These are phyloP conservation scores for Sarocladium brachiariae DNA, from an alignment of 2,329 filamentous ascomycete genomes.

Conservation along the genomic window DNA sequence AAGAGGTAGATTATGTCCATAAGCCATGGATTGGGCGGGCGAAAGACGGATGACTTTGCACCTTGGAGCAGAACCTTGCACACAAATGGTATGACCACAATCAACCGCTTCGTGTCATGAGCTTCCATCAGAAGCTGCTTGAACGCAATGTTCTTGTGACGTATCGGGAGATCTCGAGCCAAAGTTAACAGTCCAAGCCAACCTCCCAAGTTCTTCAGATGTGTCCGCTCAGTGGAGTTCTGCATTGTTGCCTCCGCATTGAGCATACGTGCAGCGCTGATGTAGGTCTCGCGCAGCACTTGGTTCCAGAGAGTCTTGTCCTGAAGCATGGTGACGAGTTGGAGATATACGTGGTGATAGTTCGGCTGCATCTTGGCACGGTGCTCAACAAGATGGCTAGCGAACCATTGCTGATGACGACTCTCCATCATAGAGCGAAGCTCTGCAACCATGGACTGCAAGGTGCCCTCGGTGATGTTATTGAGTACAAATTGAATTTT, in stretches of 20 bases:
- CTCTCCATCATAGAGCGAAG: constrained; percentile 71
- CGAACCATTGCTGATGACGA: constrained; percentile 92
- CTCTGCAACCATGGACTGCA: constrained; percentile 77
- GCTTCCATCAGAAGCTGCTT: constrained; percentile 92
- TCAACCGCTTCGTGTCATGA: constrained; percentile 82
- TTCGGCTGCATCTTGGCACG: constrained; percentile 97
- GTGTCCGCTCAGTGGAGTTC: constrained; percentile 74
- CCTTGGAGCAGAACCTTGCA: constrained; percentile 92
- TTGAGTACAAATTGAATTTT: constrained; percentile 95
- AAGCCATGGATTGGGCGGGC: constrained; percentile 91
- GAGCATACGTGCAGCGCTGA: constrained; percentile 76
- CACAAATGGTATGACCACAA: constrained; percentile 93
- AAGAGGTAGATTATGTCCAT: constrained; percentile 92
- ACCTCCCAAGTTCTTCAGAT: constrained; percentile 85
- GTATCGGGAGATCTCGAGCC: constrained; percentile 89
- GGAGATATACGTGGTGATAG: constrained; percentile 87
- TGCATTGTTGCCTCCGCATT: constrained; percentile 85
- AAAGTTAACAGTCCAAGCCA: constrained; percentile 94
- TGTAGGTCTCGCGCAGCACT: constrained; percentile 87
- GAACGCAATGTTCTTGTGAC: constrained; percentile 94
- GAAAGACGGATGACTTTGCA: constrained; percentile 78
- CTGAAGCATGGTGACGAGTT: constrained; percentile 77
- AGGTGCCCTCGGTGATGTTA: constrained; percentile 86
- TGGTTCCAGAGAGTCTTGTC: constrained; percentile 76
- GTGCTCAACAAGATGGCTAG: constrained; percentile 87